These are phyloP conservation scores for Candida sp. DNA, from an alignment of 1,139 yeast species.

Conservation along the genomic window DNA sequence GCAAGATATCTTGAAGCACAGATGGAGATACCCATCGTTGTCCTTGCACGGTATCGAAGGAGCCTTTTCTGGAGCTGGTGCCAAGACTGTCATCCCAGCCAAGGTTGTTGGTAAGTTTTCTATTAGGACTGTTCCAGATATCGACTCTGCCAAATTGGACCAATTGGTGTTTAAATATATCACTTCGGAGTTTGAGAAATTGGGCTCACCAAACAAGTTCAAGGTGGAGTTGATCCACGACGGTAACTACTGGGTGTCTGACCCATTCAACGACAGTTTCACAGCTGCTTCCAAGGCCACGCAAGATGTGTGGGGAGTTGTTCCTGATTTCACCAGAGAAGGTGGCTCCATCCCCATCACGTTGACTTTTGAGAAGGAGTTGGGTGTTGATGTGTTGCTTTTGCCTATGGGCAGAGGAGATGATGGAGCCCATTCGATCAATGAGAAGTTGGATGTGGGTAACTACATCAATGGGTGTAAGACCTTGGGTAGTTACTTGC, in stretches of 20 bases:
- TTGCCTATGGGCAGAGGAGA: constrained; percentile 99
- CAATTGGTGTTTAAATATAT: constrained; percentile 76
- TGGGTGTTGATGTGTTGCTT: constrained; percentile 83
- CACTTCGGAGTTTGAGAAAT: constrained; percentile 62
- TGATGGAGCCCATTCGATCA: constrained; percentile 98
- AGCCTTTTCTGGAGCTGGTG: constrained; percentile 94
- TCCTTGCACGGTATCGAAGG: constrained; percentile 98
- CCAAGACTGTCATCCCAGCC: constrained; percentile 98
- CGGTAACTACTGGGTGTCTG: constrained; percentile 96
- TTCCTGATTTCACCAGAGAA: constrained; percentile 97
- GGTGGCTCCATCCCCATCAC: constrained; percentile 99
- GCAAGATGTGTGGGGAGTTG: constrained; percentile 90
- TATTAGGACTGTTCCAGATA: constrained; percentile 96
- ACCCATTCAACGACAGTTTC: constrained; percentile 92
- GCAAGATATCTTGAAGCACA: constrained; percentile 89
- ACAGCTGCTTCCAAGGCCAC: constrained; percentile 96
- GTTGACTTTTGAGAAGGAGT: constrained; percentile 84
- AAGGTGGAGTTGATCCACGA: constrained; percentile 85
- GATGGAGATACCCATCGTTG: constrained; percentile 98
- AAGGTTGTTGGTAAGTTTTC: constrained; percentile 94
- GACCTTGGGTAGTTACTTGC: constrained; percentile 92
- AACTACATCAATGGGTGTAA: constrained; percentile 95
- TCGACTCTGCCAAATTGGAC: constrained; percentile 80
- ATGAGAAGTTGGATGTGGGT: constrained; percentile 87
- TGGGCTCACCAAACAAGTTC: constrained; percentile 78